Evolutionary conservation across 345 rosid species (phyloP), one percentile per base, ranked within the genome.

Genomic region (Corchorus capsularis): DNA sequence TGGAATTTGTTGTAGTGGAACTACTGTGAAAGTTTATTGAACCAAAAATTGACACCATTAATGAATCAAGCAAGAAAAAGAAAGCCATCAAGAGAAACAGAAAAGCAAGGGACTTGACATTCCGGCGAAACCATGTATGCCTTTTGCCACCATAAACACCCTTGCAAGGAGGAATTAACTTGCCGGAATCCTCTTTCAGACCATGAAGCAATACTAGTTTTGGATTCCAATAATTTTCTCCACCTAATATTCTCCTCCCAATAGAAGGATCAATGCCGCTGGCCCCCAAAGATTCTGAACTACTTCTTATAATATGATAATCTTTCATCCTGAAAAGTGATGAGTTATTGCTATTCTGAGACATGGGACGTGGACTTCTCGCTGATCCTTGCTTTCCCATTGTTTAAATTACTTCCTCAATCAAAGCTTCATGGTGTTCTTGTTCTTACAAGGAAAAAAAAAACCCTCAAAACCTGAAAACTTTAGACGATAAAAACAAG

Each of bases 21-120:
- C 81, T 78, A 76, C 77, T 76, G 17, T 76, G 87, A 41, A 79
- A 75, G 75, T 75, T 72, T 52, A 85, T 75, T 0, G 90, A 89
- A 82, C 82, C 82, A 85, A 84, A 89, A 71, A 93, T 32, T 15
- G 96, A 88, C 43, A 90, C 86, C 89, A 88, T 67, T 62, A 89
- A 73, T 47, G 94, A 83, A 84, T 93, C 99, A 63, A 92, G 84
- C 79, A 88, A 61, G 81, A 92, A 82, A 65, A 93, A 75, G 65
- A 87, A 86, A 71, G 82, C 77, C 67, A 86, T 69, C 75, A 87
- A 77, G 5, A 79, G 77, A 45, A 96, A 75, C 83, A 86, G 79
- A 43, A 79, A 76, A 76, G 82, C 83, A 73, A 90, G 71, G 0
- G 85, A 86, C 78, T 79, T 78, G 56, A 83, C 79, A 83, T 91